phyloP scores from a whole-genome alignment of 148 eudicot genomes.

The Dianthus caryophyllus region DNA sequence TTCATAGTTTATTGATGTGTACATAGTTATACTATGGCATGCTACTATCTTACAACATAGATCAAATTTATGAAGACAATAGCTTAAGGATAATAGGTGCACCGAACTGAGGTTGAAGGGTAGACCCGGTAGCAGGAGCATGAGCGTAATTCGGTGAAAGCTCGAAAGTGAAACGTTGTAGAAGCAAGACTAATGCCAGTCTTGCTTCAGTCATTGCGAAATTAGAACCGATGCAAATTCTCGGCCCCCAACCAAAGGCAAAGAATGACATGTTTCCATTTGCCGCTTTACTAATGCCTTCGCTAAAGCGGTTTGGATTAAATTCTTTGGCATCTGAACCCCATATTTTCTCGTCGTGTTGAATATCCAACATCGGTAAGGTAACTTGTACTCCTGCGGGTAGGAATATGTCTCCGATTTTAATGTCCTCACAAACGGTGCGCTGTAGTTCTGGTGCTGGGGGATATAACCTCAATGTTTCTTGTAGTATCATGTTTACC shows the following conservation, averaged over 20 bases:
- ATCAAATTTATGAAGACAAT: not conserved
- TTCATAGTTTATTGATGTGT: no score
- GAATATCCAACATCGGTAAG: no score
- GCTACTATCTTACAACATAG: no score
- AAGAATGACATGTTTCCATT: slow-evolving; percentile 21
- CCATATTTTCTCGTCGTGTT: slow-evolving; percentile 29
- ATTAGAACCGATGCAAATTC: slow-evolving; percentile 36
- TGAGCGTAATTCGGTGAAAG: no score
- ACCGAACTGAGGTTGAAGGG: slow-evolving; percentile 10
- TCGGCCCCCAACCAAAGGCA: slow-evolving; percentile 32
- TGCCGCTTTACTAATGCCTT: slow-evolving; percentile 20
- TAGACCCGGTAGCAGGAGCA: no score
- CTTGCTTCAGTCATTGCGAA: slow-evolving; percentile 36
- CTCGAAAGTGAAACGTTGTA: no score
- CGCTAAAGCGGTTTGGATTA: slow-evolving; percentile 30
- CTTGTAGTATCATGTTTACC: no score
- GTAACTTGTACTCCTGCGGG: no score
- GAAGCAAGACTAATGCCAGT: no score
- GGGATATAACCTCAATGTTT: no score
- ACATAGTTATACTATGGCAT: no score
- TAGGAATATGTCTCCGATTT: no score
- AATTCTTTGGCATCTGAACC: slow-evolving; percentile 33
- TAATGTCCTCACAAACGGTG: slow-evolving; percentile 16
- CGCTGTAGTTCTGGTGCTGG: slow-evolving; percentile 5
- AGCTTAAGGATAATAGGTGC: slow-evolving; percentile 6